Percentiles rank a stretch among this genome's conserved stretches.
phyloP scores from a whole-genome alignment of 768 basidiomycete species.

The Thelephora ganbajun region DNA sequence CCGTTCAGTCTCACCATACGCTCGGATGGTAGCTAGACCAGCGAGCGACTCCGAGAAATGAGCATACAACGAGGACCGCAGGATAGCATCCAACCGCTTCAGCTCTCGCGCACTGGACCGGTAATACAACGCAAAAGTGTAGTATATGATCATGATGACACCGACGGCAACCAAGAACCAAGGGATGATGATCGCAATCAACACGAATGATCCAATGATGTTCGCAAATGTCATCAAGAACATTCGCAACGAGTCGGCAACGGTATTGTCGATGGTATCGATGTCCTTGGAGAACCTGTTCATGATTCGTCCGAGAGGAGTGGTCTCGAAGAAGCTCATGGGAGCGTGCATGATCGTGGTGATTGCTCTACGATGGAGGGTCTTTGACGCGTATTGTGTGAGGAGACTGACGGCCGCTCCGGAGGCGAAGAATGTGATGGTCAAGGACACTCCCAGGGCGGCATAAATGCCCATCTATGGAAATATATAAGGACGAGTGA shows the following conservation, averaged over 20 bases:
- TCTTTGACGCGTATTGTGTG: slow-evolving; percentile 66
- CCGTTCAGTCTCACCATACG: slow-evolving; percentile 67
- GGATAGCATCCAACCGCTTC: slow-evolving; percentile 65
- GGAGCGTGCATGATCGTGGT: slow-evolving; percentile 69
- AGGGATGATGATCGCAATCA: slow-evolving; percentile 65
- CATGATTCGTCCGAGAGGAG: slow-evolving; percentile 80
- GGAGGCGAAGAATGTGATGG: slow-evolving; percentile 53
- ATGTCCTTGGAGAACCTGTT: slow-evolving; percentile 85
- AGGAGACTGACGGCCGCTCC: slow-evolving; percentile 50
- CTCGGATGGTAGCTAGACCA: slow-evolving; percentile 78
- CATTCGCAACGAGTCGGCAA: slow-evolving; percentile 67
- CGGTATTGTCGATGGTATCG: slow-evolving; percentile 66
- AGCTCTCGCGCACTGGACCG: slow-evolving; percentile 77
- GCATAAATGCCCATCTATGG: slow-evolving; percentile 84
- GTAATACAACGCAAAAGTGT: slow-evolving; percentile 69
- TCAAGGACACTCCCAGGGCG: slow-evolving; percentile 54
- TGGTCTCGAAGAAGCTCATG: slow-evolving; percentile 85
- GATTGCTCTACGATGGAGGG: slow-evolving; percentile 53
- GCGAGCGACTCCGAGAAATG: slow-evolving; percentile 88
- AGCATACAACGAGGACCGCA: slow-evolving; percentile 77
- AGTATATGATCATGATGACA: slow-evolving; percentile 45
- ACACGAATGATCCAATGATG: slow-evolving; percentile 63
- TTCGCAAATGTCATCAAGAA: slow-evolving; percentile 45
- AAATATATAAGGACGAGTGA: background rate
- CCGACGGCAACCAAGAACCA: slow-evolving; percentile 75